A percentile compares a stretch with the other conserved stretches of the same genome.
Evolutionary conservation across 345 rosid species (phyloP).

Genomic region (Moringa oleifera): DNA sequence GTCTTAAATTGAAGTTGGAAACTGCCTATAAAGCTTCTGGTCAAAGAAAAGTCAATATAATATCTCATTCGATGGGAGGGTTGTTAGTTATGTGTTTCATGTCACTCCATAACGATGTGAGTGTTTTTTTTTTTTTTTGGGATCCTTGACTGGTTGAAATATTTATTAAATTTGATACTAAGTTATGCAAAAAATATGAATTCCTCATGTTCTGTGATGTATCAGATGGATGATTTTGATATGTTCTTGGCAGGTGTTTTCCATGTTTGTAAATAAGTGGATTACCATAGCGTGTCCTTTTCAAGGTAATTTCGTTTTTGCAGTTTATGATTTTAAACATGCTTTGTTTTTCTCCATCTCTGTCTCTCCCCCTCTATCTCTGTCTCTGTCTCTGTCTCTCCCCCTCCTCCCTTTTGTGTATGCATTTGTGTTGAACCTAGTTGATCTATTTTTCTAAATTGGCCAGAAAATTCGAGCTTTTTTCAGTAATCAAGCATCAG

Average conservation of each 20-base stretch:
- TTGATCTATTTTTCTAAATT: too few relatives aligned
- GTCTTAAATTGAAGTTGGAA: constrained; percentile 63
- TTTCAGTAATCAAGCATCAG: too few relatives aligned
- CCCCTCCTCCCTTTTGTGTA: too few relatives aligned
- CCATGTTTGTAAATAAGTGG: constrained; percentile 82
- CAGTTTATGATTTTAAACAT: too few relatives aligned
- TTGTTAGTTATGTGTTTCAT: constrained; percentile 66
- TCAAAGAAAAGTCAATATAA: constrained; percentile 61
- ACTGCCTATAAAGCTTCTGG: constrained; percentile 71
- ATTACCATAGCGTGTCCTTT: constrained; percentile 84
- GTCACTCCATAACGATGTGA: constrained; percentile 64
- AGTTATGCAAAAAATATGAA: constrained; percentile 6
- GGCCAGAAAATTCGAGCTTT: too few relatives aligned
- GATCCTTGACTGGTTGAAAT: constrained; percentile 10
- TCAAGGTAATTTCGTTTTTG: constrained; percentile 55
- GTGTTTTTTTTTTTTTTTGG: constrained; percentile 20
- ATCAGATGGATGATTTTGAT: constrained; percentile 4
- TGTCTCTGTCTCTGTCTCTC: too few relatives aligned
- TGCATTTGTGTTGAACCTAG: too few relatives aligned
- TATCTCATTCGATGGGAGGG: constrained; percentile 96
- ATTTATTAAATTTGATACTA: constrained; percentile 2
- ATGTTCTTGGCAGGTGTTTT: constrained; percentile 50
- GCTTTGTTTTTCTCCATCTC: too few relatives aligned
- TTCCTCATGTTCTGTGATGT: constrained; percentile 7
- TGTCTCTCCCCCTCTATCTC: too few relatives aligned